These are phyloP conservation scores for Ochromonas danica DNA, from an alignment of 108 stramenopile species.

Conservation along the genomic window DNA sequence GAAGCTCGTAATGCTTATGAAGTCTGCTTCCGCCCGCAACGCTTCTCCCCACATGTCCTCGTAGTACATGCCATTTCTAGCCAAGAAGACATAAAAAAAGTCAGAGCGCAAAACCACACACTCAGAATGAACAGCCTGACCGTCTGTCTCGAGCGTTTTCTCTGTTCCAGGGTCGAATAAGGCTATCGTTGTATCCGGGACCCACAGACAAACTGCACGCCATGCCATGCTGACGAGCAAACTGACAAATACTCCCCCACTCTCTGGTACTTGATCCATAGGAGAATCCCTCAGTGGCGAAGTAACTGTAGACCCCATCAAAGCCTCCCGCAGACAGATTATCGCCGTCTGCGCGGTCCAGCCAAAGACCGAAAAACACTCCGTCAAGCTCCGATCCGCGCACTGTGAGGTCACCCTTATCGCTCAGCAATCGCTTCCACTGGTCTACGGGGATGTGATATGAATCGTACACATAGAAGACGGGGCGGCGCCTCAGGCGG, in stretches of 20 bases:
- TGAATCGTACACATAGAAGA: slow-evolving; percentile 39
- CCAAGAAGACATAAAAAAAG: too few species aligned
- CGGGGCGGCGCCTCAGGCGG: neutral
- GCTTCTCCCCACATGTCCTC: slow-evolving; percentile 19
- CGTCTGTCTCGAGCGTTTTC: too few species aligned
- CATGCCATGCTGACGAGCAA: too few species aligned
- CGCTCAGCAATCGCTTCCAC: slow-evolving; percentile 11
- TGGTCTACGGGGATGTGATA: slow-evolving; percentile 38
- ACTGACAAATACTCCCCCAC: too few species aligned
- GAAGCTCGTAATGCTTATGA: slow-evolving; percentile 30
- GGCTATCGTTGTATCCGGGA: too few species aligned
- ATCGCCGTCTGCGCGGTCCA: neutral
- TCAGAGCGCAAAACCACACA: too few species aligned
- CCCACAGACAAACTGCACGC: too few species aligned
- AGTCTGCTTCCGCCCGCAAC: neutral
- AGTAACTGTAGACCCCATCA: slow-evolving; percentile 44
- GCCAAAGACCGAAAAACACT: neutral
- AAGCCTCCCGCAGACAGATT: slow-evolving; percentile 31
- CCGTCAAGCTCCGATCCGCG: slow-evolving; percentile 6
- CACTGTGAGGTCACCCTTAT: neutral
- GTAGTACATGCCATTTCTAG: slow-evolving; percentile 29
- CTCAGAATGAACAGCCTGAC: too few species aligned
- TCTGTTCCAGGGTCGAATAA: too few species aligned
- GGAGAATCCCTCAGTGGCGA: slow-evolving; percentile 32
- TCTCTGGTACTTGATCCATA: neutral